Conservation (phyloP, 225 moss, liverwort and hornwort genomes). For the Thuidium tamariscinum region DNA sequence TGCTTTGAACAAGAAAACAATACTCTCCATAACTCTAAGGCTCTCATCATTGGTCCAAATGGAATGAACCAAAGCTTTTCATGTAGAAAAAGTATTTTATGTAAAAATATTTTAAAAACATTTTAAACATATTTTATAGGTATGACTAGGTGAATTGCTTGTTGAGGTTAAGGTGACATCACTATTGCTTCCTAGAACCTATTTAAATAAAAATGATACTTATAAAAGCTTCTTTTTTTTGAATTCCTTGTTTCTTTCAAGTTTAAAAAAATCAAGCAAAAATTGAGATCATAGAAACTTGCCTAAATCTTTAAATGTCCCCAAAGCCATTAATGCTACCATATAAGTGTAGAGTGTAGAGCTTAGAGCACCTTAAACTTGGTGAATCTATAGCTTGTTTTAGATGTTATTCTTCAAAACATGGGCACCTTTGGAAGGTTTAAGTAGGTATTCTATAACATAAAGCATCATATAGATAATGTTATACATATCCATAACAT, state of each 20-base stretch:
- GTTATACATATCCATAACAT: too few relatives aligned
- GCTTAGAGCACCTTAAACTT: too few relatives aligned
- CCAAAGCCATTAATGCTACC: rapidly evolving
- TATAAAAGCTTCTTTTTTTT: rapidly evolving
- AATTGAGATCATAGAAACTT: rapidly evolving
- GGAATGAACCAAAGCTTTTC: not conserved
- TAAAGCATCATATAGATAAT: too few relatives aligned
- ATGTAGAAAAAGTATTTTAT: not conserved
- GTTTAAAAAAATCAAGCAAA: not conserved
- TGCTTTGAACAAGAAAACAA: not conserved
- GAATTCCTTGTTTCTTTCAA: too few relatives aligned
- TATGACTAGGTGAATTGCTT: rapidly evolving
- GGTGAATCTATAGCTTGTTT: too few relatives aligned
- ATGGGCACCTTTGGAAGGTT: too few relatives aligned
- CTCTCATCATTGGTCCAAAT: not conserved
- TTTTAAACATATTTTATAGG: too few relatives aligned
- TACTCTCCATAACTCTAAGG: not conserved
- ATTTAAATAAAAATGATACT: not conserved
- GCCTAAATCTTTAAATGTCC: not conserved
- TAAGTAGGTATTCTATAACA: too few relatives aligned
- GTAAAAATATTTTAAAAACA: too few relatives aligned
- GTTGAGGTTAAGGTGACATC: not conserved
- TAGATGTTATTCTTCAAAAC: too few relatives aligned
- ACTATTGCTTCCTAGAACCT: rapidly evolving
- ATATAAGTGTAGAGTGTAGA: too few relatives aligned